A percentile compares a stretch with the other conserved stretches of the same genome.
These are phyloP conservation scores for Camellia lanceoleosa DNA, from an alignment of 148 eudicot genomes.

Conservation along the genomic window DNA sequence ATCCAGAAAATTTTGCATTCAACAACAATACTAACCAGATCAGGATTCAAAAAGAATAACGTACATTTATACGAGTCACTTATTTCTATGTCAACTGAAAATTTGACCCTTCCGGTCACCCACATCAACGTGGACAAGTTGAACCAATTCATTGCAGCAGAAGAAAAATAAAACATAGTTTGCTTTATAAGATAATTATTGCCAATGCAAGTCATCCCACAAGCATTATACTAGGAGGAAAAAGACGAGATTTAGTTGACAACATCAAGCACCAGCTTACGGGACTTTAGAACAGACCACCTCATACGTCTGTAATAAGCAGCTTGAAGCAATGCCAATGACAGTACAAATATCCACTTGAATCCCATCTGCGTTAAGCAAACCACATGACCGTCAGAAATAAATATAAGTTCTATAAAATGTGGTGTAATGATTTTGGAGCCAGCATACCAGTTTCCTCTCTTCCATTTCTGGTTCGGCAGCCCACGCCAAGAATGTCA, in stretches of 20 bases:
- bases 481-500: constrained; percentile 85
- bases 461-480: constrained; percentile 99
- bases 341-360: constrained; percentile 94
- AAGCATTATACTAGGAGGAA: neutral
- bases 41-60: constrained; percentile 1
- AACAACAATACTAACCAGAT: neutral
- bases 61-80: constrained; percentile 2
- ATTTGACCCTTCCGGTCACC: constrained; percentile 3
- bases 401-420: neutral
- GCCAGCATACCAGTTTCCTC: constrained; percentile 68
- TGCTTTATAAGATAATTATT: constrained; percentile 12
- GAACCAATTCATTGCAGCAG: neutral
- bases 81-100: constrained; percentile 9
- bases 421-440: neutral
- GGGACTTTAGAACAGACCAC: constrained; percentile 95
- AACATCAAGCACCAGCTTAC: constrained; percentile 86
- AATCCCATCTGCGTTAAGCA: constrained; percentile 80
- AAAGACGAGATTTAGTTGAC: constrained; percentile 51
- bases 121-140: neutral
- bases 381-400: neutral
- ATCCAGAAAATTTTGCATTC: neutral
- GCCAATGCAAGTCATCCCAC: constrained; percentile 12
- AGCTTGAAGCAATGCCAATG: constrained; percentile 92
- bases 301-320: constrained; percentile 94
- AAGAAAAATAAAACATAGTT: neutral